Base-by-base conservation (phyloP, 345 rosid genomes). In the Lumnitzera littorea region DNA sequence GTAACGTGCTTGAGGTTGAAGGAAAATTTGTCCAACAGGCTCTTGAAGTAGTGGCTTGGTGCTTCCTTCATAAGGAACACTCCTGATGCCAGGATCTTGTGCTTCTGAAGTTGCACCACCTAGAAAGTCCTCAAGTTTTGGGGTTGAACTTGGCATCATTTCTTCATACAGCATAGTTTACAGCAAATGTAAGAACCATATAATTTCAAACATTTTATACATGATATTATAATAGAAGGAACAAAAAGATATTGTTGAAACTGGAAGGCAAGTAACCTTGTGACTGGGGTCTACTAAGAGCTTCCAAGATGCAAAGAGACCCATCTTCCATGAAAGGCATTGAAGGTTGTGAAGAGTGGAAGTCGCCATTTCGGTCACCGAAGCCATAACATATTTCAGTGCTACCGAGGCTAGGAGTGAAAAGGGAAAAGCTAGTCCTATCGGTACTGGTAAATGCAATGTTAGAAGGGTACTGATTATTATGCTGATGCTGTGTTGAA, bases 301-400 rank as follows among this genome's bases (percentile, higher is more conserved):
- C 87, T 67, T 82, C 87, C 79, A 80, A 66, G 53, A 80, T 78
- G 52, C 86, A 82, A 51, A 82, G 81, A 50, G 88, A 85, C 11
- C 91, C 88, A 48, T 85, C 91, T 20, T 86, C 82, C 70, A 78
- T 85, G 58, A 82, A 78, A 12, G 91, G 88, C 88, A 85, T 82
- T 15, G 70, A 81, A 54, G 82, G 69, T 65, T 80, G 57, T 11
- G 88, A 74, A 64, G 84, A 69, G 53, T 74, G 76, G 57, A 74
- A 78, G 57, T 55, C 75, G 51, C 70, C 82, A 53, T 62, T 71
- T 48, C 74, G 75, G 25, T 50, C 36, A 23, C 72, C 80, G 49
- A 72, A 71, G 3, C 75, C 82, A 50, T 72, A 77, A 41, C 77
- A 76, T 36, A 78, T 73, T 58, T 64, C 76, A 48, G 76, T 4